Evolutionary conservation across 495 filamentous ascomycete species (phyloP).

Genomic region (Aspergillus panamensis): DNA sequence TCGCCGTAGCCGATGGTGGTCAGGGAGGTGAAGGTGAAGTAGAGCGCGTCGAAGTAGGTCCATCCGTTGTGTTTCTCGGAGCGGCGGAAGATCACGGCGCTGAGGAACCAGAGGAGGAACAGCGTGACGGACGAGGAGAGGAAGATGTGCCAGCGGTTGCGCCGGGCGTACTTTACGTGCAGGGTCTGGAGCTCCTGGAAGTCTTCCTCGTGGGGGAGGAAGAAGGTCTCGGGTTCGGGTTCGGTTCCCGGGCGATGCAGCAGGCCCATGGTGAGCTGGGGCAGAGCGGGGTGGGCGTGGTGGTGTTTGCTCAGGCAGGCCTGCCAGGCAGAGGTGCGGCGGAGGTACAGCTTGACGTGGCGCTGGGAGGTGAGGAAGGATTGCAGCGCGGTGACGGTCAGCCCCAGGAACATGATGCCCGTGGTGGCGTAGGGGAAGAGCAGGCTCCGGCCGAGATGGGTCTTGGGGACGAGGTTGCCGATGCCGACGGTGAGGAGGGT

Average conservation of each 20-base stretch:
- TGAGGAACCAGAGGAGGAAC: conserved; percentile 64
- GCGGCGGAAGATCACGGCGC: conserved; percentile 67
- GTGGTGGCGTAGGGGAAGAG: conserved; percentile 78
- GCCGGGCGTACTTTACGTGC: neutral
- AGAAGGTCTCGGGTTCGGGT: too few species aligned
- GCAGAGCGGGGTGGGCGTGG: too few species aligned
- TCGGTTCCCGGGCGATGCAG: too few species aligned
- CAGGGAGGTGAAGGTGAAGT: conserved; percentile 75
- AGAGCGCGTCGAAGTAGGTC: conserved; percentile 78
- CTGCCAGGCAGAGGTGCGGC: too few species aligned
- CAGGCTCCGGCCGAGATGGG: conserved; percentile 60
- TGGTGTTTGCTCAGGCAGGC: too few species aligned
- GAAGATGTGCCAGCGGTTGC: conserved; percentile 40
- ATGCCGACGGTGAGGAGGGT: conserved; percentile 84
- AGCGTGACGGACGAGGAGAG: conserved; percentile 50
- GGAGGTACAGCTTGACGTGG: conserved; percentile 54
- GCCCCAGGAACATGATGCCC: conserved; percentile 77
- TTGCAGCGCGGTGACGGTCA: conserved; percentile 74
- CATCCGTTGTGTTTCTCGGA: conserved; percentile 57
- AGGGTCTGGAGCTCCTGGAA: neutral
- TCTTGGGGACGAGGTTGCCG: conserved; percentile 62
- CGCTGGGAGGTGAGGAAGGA: conserved; percentile 48
- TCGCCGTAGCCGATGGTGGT: conserved; percentile 89
- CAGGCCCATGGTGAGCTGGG: too few species aligned
- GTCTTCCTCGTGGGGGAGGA: neutral